Evolutionary conservation across 495 filamentous ascomycete species (phyloP).

Genomic region (Hapsidospora chrysogenum): DNA sequence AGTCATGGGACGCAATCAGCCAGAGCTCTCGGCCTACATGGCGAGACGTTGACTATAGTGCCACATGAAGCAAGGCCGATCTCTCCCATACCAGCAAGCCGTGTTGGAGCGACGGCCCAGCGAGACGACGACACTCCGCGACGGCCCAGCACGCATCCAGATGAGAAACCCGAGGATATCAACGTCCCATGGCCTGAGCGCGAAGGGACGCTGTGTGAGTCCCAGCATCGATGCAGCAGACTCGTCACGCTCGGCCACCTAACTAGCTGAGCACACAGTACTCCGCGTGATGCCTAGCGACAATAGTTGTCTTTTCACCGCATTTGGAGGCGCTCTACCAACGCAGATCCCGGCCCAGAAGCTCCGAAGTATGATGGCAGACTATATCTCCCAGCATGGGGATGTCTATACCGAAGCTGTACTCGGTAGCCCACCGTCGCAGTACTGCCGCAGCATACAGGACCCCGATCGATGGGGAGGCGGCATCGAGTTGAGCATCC

Average conservation of each 20-base stretch:
- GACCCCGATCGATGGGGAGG: conserved; percentile 79
- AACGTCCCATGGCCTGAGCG: not conserved
- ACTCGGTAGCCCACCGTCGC: conserved; percentile 53
- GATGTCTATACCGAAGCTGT: conserved; percentile 57
- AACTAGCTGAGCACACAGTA: no score
- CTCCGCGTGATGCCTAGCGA: conserved; percentile 95
- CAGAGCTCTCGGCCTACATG: conserved; percentile 51
- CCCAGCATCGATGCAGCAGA: no score
- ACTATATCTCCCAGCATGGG: conserved; percentile 56
- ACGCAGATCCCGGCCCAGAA: conserved; percentile 22
- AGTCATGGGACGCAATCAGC: conserved; percentile 15
- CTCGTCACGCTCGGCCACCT: no score
- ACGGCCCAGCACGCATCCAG: not conserved
- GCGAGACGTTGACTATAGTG: conserved; percentile 65
- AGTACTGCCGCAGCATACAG: conserved; percentile 77
- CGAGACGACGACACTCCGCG: not conserved
- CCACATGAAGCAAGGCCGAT: conserved; percentile 8
- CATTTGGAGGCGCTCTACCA: conserved; percentile 58
- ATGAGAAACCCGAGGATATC: not conserved
- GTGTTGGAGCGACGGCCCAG: not conserved
- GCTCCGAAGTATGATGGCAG: conserved; percentile 68
- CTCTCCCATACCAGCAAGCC: not conserved
- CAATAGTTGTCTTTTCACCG: conserved; percentile 88
- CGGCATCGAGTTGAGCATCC: conserved; percentile 71
- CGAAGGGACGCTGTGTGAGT: conserved; percentile 1